Conservation (phyloP, 192 early-diverging fungal species). For the Podochytrium sp. region DNA sequence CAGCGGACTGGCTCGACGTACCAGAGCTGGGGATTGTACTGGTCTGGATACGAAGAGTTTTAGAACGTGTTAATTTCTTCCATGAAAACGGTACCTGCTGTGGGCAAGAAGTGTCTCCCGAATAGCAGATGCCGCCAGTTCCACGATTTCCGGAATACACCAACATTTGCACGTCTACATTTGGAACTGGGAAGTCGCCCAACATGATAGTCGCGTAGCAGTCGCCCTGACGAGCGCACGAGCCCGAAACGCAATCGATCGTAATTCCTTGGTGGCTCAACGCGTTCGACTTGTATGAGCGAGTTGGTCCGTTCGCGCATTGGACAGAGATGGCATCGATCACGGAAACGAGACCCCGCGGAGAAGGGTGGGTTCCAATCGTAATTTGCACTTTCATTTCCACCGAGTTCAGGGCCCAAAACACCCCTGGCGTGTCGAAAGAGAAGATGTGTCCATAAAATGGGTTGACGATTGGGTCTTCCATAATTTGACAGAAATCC, state of each 20-base stretch:
- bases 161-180: neutral
- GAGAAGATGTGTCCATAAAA: neutral
- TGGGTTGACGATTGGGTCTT: slow-evolving; percentile 6
- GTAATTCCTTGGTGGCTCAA: too few relatives aligned
- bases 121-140: neutral
- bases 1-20: too few relatives aligned
- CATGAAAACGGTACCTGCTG: neutral
- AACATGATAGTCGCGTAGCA: neutral
- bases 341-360: neutral
- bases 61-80: too few relatives aligned
- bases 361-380: neutral
- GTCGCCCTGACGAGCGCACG: too few relatives aligned
- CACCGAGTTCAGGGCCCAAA: neutral
- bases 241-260: too few relatives aligned
- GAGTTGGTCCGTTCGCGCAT: too few relatives aligned
- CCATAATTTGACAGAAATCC: neutral
- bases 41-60: too few relatives aligned
- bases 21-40: too few relatives aligned
- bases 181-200: neutral
- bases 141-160: neutral
- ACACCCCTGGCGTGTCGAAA: neutral
- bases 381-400: slow-evolving; percentile 4
- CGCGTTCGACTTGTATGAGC: too few relatives aligned
- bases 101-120: neutral
- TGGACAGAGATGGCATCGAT: too few relatives aligned